A percentile compares a stretch with the other conserved stretches of the same genome.
Conservation (phyloP, 352 stramenopile genomes). For the Phytopythium oedochilum region DNA sequence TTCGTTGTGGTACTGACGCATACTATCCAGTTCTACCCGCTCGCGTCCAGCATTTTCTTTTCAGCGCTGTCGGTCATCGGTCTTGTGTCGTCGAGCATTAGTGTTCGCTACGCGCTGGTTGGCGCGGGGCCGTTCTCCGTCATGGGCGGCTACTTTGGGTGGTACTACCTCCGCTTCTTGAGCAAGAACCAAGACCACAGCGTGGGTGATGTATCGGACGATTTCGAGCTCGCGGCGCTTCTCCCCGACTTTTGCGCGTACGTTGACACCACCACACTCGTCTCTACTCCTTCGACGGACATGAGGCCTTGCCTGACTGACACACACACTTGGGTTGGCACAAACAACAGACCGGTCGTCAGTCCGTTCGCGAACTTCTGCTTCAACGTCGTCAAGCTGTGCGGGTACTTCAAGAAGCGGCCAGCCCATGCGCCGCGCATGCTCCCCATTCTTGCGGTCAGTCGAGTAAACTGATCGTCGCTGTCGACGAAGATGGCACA, state of each 20-base stretch:
- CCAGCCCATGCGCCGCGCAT: slow-evolving; percentile 47
- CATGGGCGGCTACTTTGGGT: slow-evolving; percentile 75
- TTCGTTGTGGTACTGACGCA: not conserved
- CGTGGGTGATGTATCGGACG: slow-evolving; percentile 70
- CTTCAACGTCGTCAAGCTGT: slow-evolving; percentile 83
- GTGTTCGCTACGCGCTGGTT: slow-evolving; percentile 46
- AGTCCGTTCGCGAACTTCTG: slow-evolving; percentile 67
- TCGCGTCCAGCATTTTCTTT: slow-evolving; percentile 48
- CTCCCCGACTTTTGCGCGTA: slow-evolving; percentile 71
- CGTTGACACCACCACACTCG: no score
- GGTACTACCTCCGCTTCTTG: slow-evolving; percentile 85
- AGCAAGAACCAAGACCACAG: slow-evolving; percentile 72
- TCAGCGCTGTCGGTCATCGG: slow-evolving; percentile 40
- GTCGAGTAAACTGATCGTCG: not conserved
- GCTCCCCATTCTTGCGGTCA: slow-evolving; percentile 62
- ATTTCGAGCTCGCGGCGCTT: slow-evolving; percentile 68
- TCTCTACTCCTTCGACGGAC: no score
- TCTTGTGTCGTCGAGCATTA: slow-evolving; percentile 22
- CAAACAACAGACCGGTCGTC: slow-evolving; percentile 39
- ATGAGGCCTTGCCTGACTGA: not conserved
- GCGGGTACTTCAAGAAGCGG: slow-evolving; percentile 82
- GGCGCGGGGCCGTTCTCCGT: slow-evolving; percentile 71
- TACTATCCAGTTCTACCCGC: slow-evolving; percentile 58
- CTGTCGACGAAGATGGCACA: no score
- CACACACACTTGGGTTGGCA: slow-evolving; percentile 3